Evolutionary conservation across 805 yeast species (phyloP), one percentile per base, ranked within the genome.

Genomic region (Myxozyma monticola): DNA sequence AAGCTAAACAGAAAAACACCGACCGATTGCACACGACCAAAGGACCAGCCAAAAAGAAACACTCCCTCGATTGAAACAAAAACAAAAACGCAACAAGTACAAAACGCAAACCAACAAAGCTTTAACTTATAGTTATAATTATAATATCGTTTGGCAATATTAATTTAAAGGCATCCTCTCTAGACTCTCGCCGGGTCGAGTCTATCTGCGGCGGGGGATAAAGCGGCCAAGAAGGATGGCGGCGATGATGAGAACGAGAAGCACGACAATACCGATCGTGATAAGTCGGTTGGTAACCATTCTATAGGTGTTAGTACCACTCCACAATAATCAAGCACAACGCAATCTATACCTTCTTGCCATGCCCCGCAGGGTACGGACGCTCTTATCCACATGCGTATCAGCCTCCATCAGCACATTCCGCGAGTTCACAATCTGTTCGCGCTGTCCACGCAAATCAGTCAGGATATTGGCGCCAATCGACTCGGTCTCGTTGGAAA

Each of bases 401-500:
- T 93, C 98, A 0, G 98, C 98, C 56, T 89, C 91, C 69, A 79
- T 78, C 43, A 93, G 72, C 24, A 51, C 57, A 61, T 85, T 86
- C 67, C 97, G 80, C 20, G 96, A 81, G 61, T 90, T 88, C 46
- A 80, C 73, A 37, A 93, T 79, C 64, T 95, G 97, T 63, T 93
- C 99, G 51, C 99, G 76, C 71, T 93, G 99, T 22, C 96, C 84
- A 54, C 96, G 77, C 59, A 93, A 73, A 65, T 91, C 96, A 61
- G 81, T 82, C 70, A 93, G 76, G 45, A 93, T 93, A 58, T 85
- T 84, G 12, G 96, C 88, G 1, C 99, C 99, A 44, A 93, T 81
- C 28, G 76, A 76, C 68, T 93, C 99, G 0, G 99, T 89, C 61
- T 93, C 99, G 45, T 85, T 73, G 5, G 98, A 99, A 2, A 89